phyloP scores from a whole-genome alignment of 345 rosid species.

The Corchorus capsularis region DNA sequence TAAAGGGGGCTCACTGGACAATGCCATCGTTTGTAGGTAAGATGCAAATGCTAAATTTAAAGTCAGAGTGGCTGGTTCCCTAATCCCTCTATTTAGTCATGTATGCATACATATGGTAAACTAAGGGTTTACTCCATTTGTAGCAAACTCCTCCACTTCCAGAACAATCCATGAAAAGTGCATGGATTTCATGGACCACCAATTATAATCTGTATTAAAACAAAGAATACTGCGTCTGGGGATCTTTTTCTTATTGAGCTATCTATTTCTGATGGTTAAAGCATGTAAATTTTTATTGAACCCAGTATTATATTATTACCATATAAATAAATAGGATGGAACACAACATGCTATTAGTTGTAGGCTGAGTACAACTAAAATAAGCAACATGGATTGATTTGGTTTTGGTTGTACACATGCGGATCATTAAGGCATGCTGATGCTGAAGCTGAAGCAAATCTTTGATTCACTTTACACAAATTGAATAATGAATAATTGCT shows the following conservation, averaged over 20 bases:
- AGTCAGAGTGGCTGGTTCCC: background rate
- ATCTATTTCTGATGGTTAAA: background rate
- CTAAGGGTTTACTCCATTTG: background rate
- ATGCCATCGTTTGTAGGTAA: constrained; percentile 89
- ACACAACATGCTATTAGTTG: constrained; percentile 1
- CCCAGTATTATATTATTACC: background rate
- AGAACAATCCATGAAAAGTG: background rate
- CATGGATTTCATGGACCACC: background rate
- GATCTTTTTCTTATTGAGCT: background rate
- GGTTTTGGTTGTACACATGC: background rate
- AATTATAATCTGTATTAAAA: background rate
- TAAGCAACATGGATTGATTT: background rate
- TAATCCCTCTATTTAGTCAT: background rate
- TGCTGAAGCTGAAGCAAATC: background rate
- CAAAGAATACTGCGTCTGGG: background rate
- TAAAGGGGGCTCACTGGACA: constrained; percentile 83
- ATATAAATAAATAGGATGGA: background rate
- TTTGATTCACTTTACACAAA: background rate
- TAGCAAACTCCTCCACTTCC: background rate
- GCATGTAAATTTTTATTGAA: background rate
- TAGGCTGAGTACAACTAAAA: background rate
- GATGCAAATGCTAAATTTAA: constrained; percentile 14
- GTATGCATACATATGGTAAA: background rate
- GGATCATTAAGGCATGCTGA: background rate
- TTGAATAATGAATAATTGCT: background rate